Base-by-base conservation (phyloP, 345 rosid species). In the Hibiscus syriacus region DNA sequence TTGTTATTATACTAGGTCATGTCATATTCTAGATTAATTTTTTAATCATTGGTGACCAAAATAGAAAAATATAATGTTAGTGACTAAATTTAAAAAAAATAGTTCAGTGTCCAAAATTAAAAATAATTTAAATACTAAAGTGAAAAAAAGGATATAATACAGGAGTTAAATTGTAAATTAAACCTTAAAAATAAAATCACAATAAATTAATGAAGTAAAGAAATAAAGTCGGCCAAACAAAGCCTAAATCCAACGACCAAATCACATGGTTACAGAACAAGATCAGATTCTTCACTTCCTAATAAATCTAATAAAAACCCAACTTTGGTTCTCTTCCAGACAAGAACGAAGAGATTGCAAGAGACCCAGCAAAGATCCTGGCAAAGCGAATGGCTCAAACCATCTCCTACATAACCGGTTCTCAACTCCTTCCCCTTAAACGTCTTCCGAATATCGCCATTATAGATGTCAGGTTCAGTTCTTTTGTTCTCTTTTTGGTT, bases 381-480 rank as follows among this genome's bases (percentile, higher is more conserved):
- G 67, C 57, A 26, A 65, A 49, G 57, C 57, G 25, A 34, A 92
- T 92, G 97, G 85, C 87, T 74, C 85, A 85, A 22, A 78, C 83
- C 80, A 76, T 93, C 81, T 83, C 97, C 56, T 93, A 82, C 87
- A 74, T 93, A 68, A 86, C 87, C 4, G 89, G 83, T 22, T 71
- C 96, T 62, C 86, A 87, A 85, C 97, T 90, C 60, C 90, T 93
- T 43, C 71, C 92, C 66, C 75, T 88, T 25, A 79, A 78, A 72
- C 77, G 76, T 66, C 89, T 85, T 38, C 90, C 90, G 5, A 84
- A 90, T 64, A 79, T 93, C 38, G 98, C 92, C 73, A 77, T 93
- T 34, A 57, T 93, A 57, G 97, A 93, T 73, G 98, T 90, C 79
- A 86, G 98, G 98, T 92, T 14, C 29, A 20, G 17, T 49, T 67